Base-by-base conservation (phyloP, 345 rosid species). In the Aquilaria malaccensis region DNA sequence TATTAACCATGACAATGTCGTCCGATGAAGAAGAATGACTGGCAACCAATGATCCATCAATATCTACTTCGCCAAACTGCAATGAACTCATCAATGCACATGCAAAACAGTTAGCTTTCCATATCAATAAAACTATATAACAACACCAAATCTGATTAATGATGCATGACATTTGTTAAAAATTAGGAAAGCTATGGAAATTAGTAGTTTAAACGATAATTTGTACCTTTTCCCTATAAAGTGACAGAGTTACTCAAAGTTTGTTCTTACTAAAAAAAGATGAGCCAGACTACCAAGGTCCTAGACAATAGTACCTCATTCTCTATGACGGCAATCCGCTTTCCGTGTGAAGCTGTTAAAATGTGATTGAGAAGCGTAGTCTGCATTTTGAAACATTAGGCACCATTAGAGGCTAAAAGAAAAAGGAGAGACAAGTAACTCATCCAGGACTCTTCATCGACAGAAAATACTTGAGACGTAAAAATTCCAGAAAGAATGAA, bases 321-420 rank as follows among this genome's bases (percentile, higher is more conserved):
- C 70, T 88, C 96, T 3, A 88, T 83, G 15, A 88, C 92, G 14
- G 96, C 96, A 56, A 88, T 85, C 53, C 86, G 71, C 72, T 88
- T 88, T 46, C 91, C 86, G 33, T 88, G 96, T 60, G 83, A 78
- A 31, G 87, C 73, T 2, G 89, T 83, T 53, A 88, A 79, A 54
- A 88, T 88, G 68, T 80, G 96, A 74, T 88, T 88, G 53, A 88
- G 70, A 11, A 88, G 85, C 54, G 92, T 88, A 9, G 96, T 86
- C 89, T 86, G 76, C 69, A 60, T 15, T 29, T 6, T 9, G 10
- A 33, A 52, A 30, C 43, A 37, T 3, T 37, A 37, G 43, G 43
- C 43, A 3, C 7, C 43, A 37, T 37, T 37, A 37, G 43, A 2
- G 43, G 43, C 5, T 37, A 37, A 37, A 37, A 30, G 14, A 13